Conservation (phyloP, 2,329 filamentous ascomycete genomes). For the Fusarium subglutinans region DNA sequence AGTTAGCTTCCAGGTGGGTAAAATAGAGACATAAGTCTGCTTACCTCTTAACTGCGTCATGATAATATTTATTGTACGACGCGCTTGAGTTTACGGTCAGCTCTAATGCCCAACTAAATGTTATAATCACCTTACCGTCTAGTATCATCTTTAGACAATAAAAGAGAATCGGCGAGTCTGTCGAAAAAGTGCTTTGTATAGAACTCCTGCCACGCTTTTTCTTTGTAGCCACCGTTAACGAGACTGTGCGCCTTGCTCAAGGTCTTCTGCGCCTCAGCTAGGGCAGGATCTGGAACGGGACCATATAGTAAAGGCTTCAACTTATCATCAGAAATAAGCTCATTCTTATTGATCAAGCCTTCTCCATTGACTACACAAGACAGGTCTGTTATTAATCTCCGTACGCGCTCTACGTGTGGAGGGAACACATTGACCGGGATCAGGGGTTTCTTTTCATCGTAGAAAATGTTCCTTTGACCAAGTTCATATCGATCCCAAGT, state of each 20-base stretch:
- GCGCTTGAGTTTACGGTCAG: not conserved
- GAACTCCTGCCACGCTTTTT: not conserved
- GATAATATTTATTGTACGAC: not conserved
- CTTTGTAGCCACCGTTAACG: not conserved
- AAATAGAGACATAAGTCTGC: not conserved
- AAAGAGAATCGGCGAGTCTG: not conserved
- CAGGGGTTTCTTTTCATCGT: constrained; percentile 1
- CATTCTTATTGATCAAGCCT: not conserved
- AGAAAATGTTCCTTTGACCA: constrained; percentile 9
- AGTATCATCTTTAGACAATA: not conserved
- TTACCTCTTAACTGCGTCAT: not conserved
- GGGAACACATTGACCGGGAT: not conserved
- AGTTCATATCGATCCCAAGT: constrained; percentile 17
- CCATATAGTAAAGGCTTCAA: not conserved
- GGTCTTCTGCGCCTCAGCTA: not conserved
- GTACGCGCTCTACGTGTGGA: constrained; percentile 23
- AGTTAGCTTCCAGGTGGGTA: not conserved
- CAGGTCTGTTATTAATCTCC: constrained; percentile 20
- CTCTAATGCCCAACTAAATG: not conserved
- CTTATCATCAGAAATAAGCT: not conserved
- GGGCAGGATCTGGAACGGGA: not conserved
- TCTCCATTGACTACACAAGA: constrained; percentile 1
- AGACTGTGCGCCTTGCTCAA: not conserved
- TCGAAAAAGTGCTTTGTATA: not conserved
- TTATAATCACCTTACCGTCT: not conserved